phyloP scores from a whole-genome alignment of 1,284 basidiomycete species.

The Coniophora puteana region DNA sequence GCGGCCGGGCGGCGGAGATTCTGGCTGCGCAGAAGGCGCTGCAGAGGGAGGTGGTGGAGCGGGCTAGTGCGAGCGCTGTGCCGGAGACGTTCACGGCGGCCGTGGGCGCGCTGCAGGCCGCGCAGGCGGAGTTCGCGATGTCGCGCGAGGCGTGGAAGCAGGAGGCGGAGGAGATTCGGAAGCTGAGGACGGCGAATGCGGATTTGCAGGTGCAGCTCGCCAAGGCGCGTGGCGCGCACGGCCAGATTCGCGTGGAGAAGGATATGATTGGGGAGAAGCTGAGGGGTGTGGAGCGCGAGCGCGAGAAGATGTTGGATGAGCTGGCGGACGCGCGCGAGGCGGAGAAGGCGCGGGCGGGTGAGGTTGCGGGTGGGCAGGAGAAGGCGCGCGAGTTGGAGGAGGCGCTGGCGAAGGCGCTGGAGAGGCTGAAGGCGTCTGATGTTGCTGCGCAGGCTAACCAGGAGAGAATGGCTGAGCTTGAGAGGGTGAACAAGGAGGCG shows the following conservation, averaged over 20 bases:
- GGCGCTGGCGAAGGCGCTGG: slow-evolving; percentile 64
- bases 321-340: slow-evolving; percentile 50
- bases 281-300: slow-evolving; percentile 54
- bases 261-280: slow-evolving; percentile 64
- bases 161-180: slow-evolving; percentile 67
- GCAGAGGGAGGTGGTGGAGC: slow-evolving; percentile 49
- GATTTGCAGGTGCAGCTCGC: slow-evolving; percentile 68
- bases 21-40: slow-evolving; percentile 31
- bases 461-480: slow-evolving; percentile 56
- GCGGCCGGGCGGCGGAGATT: slow-evolving; percentile 47
- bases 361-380: slow-evolving; percentile 44
- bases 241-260: slow-evolving; percentile 78
- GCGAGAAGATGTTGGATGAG: slow-evolving; percentile 52
- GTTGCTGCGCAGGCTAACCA: slow-evolving; percentile 55
- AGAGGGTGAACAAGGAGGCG: slow-evolving; percentile 53
- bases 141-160: slow-evolving; percentile 52
- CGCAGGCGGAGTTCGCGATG: slow-evolving; percentile 57
- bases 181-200: slow-evolving; percentile 44
- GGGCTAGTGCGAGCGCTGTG: slow-evolving; percentile 49
- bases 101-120: slow-evolving; percentile 50
- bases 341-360: slow-evolving; percentile 40
- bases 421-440: slow-evolving; percentile 67
- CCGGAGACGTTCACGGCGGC: slow-evolving; percentile 57
- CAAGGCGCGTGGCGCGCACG: slow-evolving; percentile 71
- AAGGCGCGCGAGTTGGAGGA: slow-evolving; percentile 64